phyloP scores from a whole-genome alignment of 2,329 filamentous ascomycete genomes.

The Plectosphaerella plurivora region DNA sequence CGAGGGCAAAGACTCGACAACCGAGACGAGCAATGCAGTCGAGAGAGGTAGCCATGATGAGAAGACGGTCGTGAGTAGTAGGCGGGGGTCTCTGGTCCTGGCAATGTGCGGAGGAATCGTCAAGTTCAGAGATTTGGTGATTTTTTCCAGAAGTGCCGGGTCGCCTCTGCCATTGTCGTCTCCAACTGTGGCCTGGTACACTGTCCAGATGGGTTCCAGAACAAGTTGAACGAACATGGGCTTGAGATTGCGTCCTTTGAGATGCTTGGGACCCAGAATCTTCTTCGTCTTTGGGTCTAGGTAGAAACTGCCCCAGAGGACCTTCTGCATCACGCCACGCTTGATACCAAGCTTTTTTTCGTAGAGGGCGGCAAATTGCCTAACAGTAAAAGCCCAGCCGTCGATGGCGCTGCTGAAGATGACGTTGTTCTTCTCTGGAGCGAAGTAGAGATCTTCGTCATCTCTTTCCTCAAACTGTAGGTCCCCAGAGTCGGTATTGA shows the following conservation, averaged over 20 bases:
- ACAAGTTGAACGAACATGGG: conserved; percentile 98
- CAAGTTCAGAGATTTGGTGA: conserved; percentile 85
- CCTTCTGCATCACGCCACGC: conserved; percentile 79
- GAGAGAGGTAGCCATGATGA: conserved; percentile 88
- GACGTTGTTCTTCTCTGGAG: conserved; percentile 97
- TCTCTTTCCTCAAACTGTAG: conserved; percentile 82
- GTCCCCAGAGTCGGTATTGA: conserved; percentile 50
- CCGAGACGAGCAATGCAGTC: conserved; percentile 86
- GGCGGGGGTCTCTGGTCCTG: conserved; percentile 76
- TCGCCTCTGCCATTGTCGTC: conserved; percentile 81
- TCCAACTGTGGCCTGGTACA: conserved; percentile 85
- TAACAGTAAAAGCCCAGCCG: conserved; percentile 97
- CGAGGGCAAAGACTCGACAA: conserved; percentile 87
- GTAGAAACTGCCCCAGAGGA: conserved; percentile 96
- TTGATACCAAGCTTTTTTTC: conserved; percentile 98
- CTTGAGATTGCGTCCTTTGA: conserved; percentile 87
- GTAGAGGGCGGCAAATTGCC: conserved; percentile 89
- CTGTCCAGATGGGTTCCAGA: conserved; percentile 91
- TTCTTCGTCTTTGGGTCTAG: conserved; percentile 96
- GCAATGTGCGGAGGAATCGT: conserved; percentile 80
- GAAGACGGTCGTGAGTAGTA: conserved; percentile 83
- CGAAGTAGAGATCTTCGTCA: conserved; percentile 96
- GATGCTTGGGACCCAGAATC: conserved; percentile 81
- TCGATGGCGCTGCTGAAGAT: conserved; percentile 98
- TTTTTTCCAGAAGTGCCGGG: conserved; percentile 79